These are phyloP conservation scores for Dryadomyces quercivorus DNA, from an alignment of 2,329 filamentous ascomycete genomes.

Conservation along the genomic window DNA sequence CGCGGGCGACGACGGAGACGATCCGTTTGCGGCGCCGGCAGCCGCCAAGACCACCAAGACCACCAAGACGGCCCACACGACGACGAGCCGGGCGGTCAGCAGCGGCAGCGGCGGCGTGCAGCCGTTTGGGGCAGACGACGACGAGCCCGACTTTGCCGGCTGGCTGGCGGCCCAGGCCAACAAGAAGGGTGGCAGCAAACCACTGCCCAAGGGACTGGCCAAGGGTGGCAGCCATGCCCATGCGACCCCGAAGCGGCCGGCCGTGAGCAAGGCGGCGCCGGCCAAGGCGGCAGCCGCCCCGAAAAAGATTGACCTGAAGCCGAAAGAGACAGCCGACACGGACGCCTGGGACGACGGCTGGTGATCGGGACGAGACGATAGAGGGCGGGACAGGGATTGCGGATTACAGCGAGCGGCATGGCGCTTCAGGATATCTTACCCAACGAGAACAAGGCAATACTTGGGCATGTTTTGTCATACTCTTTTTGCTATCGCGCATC, in stretches of 20 bases:
- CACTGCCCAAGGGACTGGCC: conserved; percentile 70
- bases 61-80: conserved; percentile 14
- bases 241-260: neutral
- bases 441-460: neutral
- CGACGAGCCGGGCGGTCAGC: conserved; percentile 15
- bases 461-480: too few species aligned
- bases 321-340: conserved; percentile 44
- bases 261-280: conserved; percentile 14
- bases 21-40: conserved; percentile 16
- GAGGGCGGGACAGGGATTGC: neutral
- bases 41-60: neutral
- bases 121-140: conserved; percentile 61
- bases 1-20: neutral
- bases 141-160: conserved; percentile 89
- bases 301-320: conserved; percentile 61
- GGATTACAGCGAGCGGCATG: neutral
- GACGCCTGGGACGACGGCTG: conserved; percentile 57
- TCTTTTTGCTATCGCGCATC: too few species aligned
- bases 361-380: conserved; percentile 19
- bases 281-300: conserved; percentile 22
- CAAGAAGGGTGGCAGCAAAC: conserved; percentile 49
- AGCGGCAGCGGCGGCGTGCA: conserved; percentile 21
- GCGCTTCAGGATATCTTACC: neutral
- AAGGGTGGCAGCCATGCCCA: conserved; percentile 30
- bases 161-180: conserved; percentile 77